These are phyloP conservation scores for Talaromyces liani DNA, from an alignment of 495 filamentous ascomycete species.

Conservation along the genomic window DNA sequence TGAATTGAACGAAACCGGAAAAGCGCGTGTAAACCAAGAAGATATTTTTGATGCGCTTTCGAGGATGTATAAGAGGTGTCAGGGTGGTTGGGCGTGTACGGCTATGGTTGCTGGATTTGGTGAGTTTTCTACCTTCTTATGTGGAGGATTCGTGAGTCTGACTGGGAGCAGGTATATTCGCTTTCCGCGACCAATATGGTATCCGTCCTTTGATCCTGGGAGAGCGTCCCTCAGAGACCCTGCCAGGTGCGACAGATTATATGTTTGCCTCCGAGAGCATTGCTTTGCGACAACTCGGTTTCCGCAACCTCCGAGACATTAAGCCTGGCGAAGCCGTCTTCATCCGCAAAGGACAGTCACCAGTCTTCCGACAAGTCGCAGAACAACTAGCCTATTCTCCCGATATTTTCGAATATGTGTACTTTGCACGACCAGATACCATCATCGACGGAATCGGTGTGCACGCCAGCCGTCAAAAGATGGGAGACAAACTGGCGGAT, in stretches of 20 bases:
- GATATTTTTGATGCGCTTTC: constrained; percentile 77
- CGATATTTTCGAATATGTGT: constrained; percentile 88
- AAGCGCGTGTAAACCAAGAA: constrained; percentile 85
- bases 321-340: constrained; percentile 90
- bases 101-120: constrained; percentile 78
- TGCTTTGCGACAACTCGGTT: constrained; percentile 81
- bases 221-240: constrained; percentile 52
- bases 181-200: constrained; percentile 82
- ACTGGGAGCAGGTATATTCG: constrained; percentile 56
- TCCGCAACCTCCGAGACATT: constrained; percentile 74
- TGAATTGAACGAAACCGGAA: constrained; percentile 91
- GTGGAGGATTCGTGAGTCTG: neutral
- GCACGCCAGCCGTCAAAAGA: constrained; percentile 79
- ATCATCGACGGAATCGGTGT: constrained; percentile 92
- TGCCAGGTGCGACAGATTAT: constrained; percentile 62
- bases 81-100: constrained; percentile 82
- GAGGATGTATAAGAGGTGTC: constrained; percentile 68
- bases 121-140: neutral
- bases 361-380: constrained; percentile 69
- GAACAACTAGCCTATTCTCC: constrained; percentile 68
- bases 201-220: constrained; percentile 88
- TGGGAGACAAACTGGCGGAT: constrained; percentile 82
- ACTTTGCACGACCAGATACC: constrained; percentile 74
- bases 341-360: constrained; percentile 73
- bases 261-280: constrained; percentile 98